phyloP scores from a whole-genome alignment of 441 rosid species.

The Lepidium campestre region DNA sequence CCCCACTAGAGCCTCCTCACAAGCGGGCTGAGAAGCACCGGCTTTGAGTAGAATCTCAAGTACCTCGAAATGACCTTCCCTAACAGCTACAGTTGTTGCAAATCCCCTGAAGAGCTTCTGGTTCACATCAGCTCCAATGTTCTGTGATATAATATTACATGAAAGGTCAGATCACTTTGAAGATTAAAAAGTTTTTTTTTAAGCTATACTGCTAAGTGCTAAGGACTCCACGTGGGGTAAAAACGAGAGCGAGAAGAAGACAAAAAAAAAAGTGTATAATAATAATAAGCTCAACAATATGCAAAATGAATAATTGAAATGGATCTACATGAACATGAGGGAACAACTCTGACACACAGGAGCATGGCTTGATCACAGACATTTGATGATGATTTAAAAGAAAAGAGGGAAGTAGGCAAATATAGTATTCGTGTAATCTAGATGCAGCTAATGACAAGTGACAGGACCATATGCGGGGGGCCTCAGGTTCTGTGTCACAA shows the following conservation, averaged over 20 bases:
- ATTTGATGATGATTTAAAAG: constrained; percentile 17
- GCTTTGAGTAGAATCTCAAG: constrained; percentile 84
- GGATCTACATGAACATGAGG: constrained; percentile 17
- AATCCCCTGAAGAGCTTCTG: constrained; percentile 89
- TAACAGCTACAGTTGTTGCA: constrained; percentile 85
- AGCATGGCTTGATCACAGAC: constrained; percentile 33
- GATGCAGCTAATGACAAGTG: constrained; percentile 43
- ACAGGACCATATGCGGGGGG: constrained; percentile 42
- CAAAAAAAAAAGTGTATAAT: neutral
- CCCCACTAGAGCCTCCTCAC: constrained; percentile 89
- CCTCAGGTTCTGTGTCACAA: constrained; percentile 26
- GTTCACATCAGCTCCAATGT: constrained; percentile 88
- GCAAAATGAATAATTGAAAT: constrained; percentile 20
- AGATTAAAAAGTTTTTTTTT: neutral
- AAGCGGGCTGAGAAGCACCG: constrained; percentile 87
- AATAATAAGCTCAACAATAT: constrained; percentile 17
- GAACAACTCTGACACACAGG: constrained; percentile 36
- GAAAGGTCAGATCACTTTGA: constrained; percentile 6
- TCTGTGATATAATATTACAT: constrained; percentile 42
- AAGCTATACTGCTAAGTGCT: neutral
- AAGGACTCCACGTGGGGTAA: constrained; percentile 11
- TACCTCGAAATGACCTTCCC: constrained; percentile 81
- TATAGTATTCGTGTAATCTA: constrained; percentile 32
- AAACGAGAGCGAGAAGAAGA: constrained; percentile 12
- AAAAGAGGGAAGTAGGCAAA: constrained; percentile 27